Base-by-base conservation (phyloP, 352 stramenopile species). In the Globisporangium sylvaticum region DNA sequence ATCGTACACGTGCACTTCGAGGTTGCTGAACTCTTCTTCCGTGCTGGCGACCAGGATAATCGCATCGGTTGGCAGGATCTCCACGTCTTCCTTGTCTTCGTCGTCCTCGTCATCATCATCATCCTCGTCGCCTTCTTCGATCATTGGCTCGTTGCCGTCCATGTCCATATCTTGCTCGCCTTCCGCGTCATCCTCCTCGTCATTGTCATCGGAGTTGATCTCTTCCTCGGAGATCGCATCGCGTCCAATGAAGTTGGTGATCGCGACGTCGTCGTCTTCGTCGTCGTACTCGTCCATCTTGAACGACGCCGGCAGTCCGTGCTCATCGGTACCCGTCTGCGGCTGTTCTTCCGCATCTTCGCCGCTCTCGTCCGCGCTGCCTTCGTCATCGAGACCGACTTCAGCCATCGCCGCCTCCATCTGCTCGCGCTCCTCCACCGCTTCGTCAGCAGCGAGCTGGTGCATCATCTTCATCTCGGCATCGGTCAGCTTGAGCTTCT, bases 1-100 rank as follows among this genome's bases (percentile, higher is more conserved):
- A 68, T 99, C 97, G 78, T 99, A 99, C 5, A 99, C 92, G 67
- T 99, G 97, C 65, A 99, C 89, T 77, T 99, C 97, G 27, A 99
- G 83, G 57, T 95, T 96, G 70, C 96, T 98, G 75, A 98, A 99
- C 74, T 99, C 97, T 60, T 99, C 96, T 70, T 99, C 97, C 15
- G 97, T 99, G 74, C 97, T 98, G 58, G 96, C 97, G 9, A 98
- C 91, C 15, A 99, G 81, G 62, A 99, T 77, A 27, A 99, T 87
- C 15, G 91, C 85, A 86, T 99, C 98, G 2, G 84, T 96, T 5
- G 94, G 76, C 27, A 88, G 84, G 69, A 99, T 94, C 72, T 96
- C 91, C 44, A 98, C 81, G 77, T 99, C 98, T 22, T 98, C 91
- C 53, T 92, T 84, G 75, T 96, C 87, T 60, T 89, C 78, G 7